These are phyloP conservation scores for Kurtzmaniella quercitrusa DNA, from an alignment of 1,139 yeast species.

Conservation along the genomic window DNA sequence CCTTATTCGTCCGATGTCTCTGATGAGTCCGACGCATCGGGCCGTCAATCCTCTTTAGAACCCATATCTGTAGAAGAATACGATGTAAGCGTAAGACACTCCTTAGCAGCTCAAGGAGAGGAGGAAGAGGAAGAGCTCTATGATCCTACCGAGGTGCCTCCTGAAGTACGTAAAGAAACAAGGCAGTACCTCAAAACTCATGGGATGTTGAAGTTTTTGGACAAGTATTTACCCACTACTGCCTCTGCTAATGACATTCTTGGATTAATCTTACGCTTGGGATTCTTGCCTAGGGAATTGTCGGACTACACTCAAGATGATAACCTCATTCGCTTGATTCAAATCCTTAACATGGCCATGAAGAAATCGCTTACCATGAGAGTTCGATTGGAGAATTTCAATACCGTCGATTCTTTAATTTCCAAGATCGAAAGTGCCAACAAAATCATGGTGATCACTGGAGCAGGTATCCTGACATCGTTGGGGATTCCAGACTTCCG, in stretches of 20 bases:
- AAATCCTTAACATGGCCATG: constrained; percentile 55
- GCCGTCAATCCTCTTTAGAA: constrained; percentile 4
- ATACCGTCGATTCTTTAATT: constrained; percentile 58
- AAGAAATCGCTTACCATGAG: constrained; percentile 54
- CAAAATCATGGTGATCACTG: constrained; percentile 77
- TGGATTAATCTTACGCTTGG: constrained; percentile 44
- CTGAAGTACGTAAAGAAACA: constrained; percentile 32
- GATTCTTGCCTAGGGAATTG: constrained; percentile 45
- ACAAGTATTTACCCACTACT: constrained; percentile 54
- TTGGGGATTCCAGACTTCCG: constrained; percentile 95
- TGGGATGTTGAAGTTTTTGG: constrained; percentile 59
- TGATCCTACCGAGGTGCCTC: constrained; percentile 10
- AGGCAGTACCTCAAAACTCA: constrained; percentile 55
- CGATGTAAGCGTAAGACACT: constrained; percentile 4
- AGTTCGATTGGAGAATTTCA: constrained; percentile 46
- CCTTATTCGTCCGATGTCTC: constrained; percentile 2
- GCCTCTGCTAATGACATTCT: constrained; percentile 53
- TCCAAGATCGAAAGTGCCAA: constrained; percentile 49
- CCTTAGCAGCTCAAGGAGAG: constrained; percentile 4
- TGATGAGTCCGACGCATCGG: background rate
- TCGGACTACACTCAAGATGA: constrained; percentile 32
- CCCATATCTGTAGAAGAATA: constrained; percentile 7
- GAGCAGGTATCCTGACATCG: constrained; percentile 94
- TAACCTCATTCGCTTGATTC: constrained; percentile 45
- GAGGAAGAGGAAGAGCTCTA: constrained; percentile 4